phyloP scores from a whole-genome alignment of 768 basidiomycete species.

The Crassisporium funariophilum region DNA sequence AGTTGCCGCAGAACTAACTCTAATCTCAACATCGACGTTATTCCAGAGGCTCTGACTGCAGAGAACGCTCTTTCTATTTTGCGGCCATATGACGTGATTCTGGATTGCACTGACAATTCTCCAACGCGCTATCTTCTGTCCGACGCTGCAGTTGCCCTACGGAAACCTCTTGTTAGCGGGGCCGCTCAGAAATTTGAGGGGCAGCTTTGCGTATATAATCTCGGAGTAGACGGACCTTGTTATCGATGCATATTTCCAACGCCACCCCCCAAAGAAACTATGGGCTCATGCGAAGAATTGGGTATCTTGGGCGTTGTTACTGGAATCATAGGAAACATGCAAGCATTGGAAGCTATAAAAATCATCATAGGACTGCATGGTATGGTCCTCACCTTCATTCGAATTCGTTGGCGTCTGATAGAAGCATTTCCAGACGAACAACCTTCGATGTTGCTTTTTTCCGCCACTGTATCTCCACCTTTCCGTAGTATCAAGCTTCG shows the following conservation, averaged over 20 bases:
- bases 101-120: slow-evolving; percentile 95
- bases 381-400: slow-evolving; percentile 27
- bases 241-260: slow-evolving; percentile 93
- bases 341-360: slow-evolving; percentile 88
- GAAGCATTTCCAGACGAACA: slow-evolving; percentile 45
- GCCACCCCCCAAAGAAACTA: slow-evolving; percentile 62
- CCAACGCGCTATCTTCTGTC: slow-evolving; percentile 92
- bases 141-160: slow-evolving; percentile 74
- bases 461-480: slow-evolving; percentile 65
- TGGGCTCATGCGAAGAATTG: slow-evolving; percentile 83
- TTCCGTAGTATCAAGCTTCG: slow-evolving; percentile 88
- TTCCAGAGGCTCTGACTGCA: slow-evolving; percentile 54
- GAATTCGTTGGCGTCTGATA: background rate
- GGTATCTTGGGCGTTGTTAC: slow-evolving; percentile 90
- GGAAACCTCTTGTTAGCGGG: slow-evolving; percentile 87
- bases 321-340: slow-evolving; percentile 86
- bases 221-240: slow-evolving; percentile 75
- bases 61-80: slow-evolving; percentile 68
- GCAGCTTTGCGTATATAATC: slow-evolving; percentile 77
- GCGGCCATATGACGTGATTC: slow-evolving; percentile 66
- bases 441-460: slow-evolving; percentile 73
- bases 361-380: slow-evolving; percentile 70
- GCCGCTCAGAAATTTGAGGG: slow-evolving; percentile 89
- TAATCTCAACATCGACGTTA: slow-evolving; percentile 55
- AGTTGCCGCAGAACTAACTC: slow-evolving; percentile 68